phyloP scores from a whole-genome alignment of 352 stramenopile genomes.

The Globisporangium middletonii region DNA sequence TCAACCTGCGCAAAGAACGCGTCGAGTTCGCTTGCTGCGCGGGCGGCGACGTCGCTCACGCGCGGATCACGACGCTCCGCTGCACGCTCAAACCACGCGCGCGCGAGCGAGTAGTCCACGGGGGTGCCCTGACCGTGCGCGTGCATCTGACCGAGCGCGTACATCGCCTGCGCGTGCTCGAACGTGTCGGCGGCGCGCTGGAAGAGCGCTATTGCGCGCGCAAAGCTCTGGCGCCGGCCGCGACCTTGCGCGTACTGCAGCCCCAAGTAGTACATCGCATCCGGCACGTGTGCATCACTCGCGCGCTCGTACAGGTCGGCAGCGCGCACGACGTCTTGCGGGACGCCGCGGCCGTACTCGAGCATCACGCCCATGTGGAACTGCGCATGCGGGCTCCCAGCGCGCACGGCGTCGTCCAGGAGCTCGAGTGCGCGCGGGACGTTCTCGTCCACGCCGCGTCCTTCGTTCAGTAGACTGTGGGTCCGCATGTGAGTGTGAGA shows the following conservation, averaged over 20 bases:
- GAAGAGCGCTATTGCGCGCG: constrained; percentile 27
- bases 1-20: constrained; percentile 36
- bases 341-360: constrained; percentile 42
- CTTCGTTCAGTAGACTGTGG: constrained; percentile 35
- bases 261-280: constrained; percentile 52
- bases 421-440: constrained; percentile 23
- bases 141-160: constrained; percentile 45
- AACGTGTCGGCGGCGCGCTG: constrained; percentile 25
- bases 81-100: constrained; percentile 42
- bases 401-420: constrained; percentile 21
- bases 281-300: constrained; percentile 18
- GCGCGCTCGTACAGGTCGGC: constrained; percentile 29
- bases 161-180: constrained; percentile 40
- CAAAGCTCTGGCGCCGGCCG: constrained; percentile 31
- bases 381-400: constrained; percentile 19
- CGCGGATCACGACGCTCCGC: constrained; percentile 21
- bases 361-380: constrained; percentile 44
- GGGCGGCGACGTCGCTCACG: constrained; percentile 17
- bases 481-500: neutral
- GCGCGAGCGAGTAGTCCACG: constrained; percentile 35
- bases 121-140: constrained; percentile 22
- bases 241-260: constrained; percentile 40
- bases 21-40: constrained; percentile 30
- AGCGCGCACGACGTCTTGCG: constrained; percentile 27
- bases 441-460: constrained; percentile 27